Conservation (phyloP, 2,329 filamentous ascomycete genomes). For the Colletotrichum sp. region DNA sequence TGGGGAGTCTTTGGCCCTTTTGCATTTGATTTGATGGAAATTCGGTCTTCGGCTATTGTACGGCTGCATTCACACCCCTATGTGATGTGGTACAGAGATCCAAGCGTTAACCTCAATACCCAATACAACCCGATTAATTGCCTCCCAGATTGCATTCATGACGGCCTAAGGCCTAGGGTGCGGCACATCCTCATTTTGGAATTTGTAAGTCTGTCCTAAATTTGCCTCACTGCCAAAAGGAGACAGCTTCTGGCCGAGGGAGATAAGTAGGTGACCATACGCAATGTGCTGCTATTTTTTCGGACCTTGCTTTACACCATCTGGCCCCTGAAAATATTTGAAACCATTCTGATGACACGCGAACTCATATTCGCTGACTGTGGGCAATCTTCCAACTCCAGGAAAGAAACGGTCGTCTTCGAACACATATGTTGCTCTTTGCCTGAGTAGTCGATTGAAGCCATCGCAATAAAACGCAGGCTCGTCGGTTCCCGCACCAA, state of each 20-base stretch:
- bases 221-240: not conserved
- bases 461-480: not conserved
- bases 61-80: not conserved
- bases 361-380: not conserved
- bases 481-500: not conserved
- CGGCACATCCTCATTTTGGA: not conserved
- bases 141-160: not conserved
- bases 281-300: not conserved
- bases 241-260: not conserved
- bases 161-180: not conserved
- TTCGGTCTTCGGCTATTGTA: not conserved
- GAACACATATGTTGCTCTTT: not conserved
- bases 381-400: not conserved
- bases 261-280: not conserved
- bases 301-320: not conserved
- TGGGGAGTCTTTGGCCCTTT: not conserved
- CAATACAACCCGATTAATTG: not conserved
- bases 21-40: too few species aligned
- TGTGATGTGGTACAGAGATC: accelerated
- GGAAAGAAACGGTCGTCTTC: not conserved
- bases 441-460: not conserved
- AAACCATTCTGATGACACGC: not conserved
- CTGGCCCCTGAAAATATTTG: not conserved
- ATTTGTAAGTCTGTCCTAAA: not conserved
- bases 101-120: not conserved